phyloP scores from a whole-genome alignment of 2,329 filamentous ascomycete species.

The Curvularia hawaiiensis region DNA sequence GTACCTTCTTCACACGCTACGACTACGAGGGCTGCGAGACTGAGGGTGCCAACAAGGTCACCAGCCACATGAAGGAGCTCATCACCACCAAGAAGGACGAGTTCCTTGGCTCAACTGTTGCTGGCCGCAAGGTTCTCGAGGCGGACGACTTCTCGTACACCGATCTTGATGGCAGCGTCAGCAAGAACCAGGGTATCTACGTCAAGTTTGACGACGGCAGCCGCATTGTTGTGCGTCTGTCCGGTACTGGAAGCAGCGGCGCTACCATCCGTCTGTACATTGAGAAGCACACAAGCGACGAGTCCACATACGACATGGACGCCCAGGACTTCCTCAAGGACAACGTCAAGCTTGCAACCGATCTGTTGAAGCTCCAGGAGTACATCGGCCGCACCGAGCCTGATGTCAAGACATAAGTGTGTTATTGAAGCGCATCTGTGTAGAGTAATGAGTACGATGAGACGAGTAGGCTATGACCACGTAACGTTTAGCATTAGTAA shows the following conservation, averaged over 20 bases:
- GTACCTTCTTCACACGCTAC: constrained; percentile 98
- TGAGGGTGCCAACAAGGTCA: constrained; percentile 88
- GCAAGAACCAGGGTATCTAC: constrained; percentile 94
- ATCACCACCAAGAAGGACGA: constrained; percentile 70
- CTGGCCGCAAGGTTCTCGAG: constrained; percentile 81
- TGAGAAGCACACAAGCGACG: constrained; percentile 89
- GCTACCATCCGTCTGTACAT: constrained; percentile 97
- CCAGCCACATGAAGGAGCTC: constrained; percentile 77
- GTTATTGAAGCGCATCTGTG: constrained; percentile 1
- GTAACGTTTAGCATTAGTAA: constrained; percentile 4
- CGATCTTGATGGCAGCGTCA: constrained; percentile 95
- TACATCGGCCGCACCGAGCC: constrained; percentile 90
- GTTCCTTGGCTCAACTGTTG: constrained; percentile 83
- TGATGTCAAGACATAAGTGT: constrained; percentile 86
- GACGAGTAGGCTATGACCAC: constrained; percentile 4
- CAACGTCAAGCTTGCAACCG: constrained; percentile 83
- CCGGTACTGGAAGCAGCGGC: constrained; percentile 91
- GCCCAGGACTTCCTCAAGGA: constrained; percentile 94
- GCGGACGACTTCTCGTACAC: constrained; percentile 98
- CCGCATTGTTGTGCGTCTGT: constrained; percentile 92
- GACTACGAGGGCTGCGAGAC: constrained; percentile 97
- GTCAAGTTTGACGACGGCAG: constrained; percentile 93
- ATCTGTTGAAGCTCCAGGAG: constrained; percentile 90
- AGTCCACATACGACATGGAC: constrained; percentile 76
- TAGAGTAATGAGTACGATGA: constrained; percentile 11